Conservation (phyloP, 257 asterid species). For the Nicotiana sylvestris region DNA sequence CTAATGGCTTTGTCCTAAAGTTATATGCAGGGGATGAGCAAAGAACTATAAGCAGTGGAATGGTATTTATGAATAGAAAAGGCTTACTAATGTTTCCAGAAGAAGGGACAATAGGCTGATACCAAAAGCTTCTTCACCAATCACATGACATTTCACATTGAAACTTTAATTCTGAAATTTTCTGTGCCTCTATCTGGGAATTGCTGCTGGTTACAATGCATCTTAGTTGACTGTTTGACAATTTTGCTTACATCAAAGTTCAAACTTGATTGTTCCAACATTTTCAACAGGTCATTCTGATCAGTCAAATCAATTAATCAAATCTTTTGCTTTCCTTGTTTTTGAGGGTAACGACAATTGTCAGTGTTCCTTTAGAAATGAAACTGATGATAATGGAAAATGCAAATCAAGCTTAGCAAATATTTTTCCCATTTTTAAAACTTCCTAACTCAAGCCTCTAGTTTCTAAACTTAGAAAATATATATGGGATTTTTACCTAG, state of each 20-base stretch:
- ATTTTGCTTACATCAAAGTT: background rate
- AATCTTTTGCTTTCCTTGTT: too few relatives aligned
- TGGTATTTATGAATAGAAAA: background rate
- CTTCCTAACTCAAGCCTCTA: too few relatives aligned
- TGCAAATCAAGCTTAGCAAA: background rate
- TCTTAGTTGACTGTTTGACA: constrained; percentile 5
- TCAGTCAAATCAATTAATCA: background rate
- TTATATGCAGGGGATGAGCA: background rate
- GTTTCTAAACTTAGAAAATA: too few relatives aligned
- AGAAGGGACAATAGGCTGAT: constrained; percentile 6
- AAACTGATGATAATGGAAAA: background rate
- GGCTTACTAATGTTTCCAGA: constrained; percentile 13
- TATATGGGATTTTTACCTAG: too few relatives aligned
- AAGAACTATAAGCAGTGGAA: background rate
- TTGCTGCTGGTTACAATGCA: background rate
- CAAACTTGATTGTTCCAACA: background rate
- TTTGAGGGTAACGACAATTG: background rate
- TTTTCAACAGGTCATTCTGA: background rate
- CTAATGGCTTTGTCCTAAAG: background rate
- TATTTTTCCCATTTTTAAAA: too few relatives aligned
- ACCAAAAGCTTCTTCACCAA: constrained; percentile 16
- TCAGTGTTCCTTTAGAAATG: background rate
- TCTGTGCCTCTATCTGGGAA: constrained; percentile 12
- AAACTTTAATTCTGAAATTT: background rate
- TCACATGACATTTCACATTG: background rate